Evolutionary conservation across 306 rosid species (phyloP).

Genomic region (Sindora glabra): DNA sequence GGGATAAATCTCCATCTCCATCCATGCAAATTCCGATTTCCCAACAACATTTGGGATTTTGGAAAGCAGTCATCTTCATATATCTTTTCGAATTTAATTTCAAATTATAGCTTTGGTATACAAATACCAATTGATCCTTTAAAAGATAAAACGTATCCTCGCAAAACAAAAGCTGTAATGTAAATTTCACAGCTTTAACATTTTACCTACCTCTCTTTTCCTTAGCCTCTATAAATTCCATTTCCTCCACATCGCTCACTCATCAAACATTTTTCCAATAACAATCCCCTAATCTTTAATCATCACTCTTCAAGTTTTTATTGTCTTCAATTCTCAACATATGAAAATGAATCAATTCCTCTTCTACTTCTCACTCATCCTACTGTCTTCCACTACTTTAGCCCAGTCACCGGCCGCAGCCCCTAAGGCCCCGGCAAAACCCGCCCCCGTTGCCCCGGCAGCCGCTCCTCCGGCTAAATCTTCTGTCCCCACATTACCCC

Average conservation of each 20-base stretch:
- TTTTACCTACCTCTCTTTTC: slow-evolving; percentile 5
- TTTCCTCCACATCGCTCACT: background rate
- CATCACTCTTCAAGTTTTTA: background rate
- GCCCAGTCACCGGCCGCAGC: background rate
- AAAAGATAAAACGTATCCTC: background rate
- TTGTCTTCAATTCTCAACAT: background rate
- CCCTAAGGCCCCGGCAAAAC: background rate
- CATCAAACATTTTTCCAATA: background rate
- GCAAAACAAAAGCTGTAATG: background rate
- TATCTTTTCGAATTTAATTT: too few species aligned
- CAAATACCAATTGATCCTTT: too few species aligned
- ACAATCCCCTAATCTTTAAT: background rate
- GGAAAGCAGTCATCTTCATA: too few species aligned
- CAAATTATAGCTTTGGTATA: too few species aligned
- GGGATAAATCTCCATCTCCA: too few species aligned
- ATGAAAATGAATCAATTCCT: background rate
- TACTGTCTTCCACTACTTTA: background rate
- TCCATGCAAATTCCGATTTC: too few species aligned
- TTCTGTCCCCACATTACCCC: slow-evolving; percentile 22
- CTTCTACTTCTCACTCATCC: background rate
- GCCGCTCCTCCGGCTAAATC: slow-evolving; percentile 23
- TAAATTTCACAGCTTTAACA: background rate
- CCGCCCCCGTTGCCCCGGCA: background rate
- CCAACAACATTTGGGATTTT: too few species aligned
- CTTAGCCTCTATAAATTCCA: slow-evolving; percentile 1